Percentiles rank a stretch among this genome's conserved stretches.
Conservation (phyloP, 2,329 filamentous ascomycete genomes). For the Graphilbum fragrans region DNA sequence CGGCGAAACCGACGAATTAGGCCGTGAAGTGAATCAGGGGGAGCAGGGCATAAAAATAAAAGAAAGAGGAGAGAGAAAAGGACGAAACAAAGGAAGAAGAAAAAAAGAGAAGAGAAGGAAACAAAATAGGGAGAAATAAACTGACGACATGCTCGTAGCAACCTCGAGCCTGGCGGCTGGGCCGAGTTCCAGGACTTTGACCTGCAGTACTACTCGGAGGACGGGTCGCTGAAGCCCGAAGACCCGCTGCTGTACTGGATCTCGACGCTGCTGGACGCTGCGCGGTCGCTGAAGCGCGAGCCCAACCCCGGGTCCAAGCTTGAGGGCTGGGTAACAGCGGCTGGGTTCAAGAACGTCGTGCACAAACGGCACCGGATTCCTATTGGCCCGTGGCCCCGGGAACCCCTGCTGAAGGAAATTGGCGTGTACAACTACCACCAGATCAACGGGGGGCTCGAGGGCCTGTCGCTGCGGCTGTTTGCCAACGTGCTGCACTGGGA, state of each 20-base stretch:
- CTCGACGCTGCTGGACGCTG: conserved; percentile 9
- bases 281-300: conserved; percentile 9
- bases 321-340: conserved; percentile 27
- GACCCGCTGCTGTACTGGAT: conserved; percentile 5
- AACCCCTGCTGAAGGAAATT: conserved; percentile 30
- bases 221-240: conserved; percentile 12
- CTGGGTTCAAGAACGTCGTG: conserved; percentile 36
- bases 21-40: no score
- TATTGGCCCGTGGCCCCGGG: conserved; percentile 32
- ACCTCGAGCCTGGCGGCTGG: conserved; percentile 13
- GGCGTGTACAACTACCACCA: conserved; percentile 9
- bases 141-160: no score
- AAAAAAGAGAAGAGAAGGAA: no score
- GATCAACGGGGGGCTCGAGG: conserved; percentile 9
- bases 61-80: no score
- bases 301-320: conserved; percentile 15
- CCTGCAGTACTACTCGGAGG: conserved; percentile 9
- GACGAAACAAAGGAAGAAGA: no score
- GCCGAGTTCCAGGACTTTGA: conserved; percentile 14
- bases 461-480: conserved; percentile 9
- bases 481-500: conserved; percentile 15
- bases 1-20: no score
- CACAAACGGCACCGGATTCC: conserved; percentile 33
- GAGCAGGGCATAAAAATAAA: no score
- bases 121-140: no score